Percentiles rank a stretch among this genome's conserved stretches.
These are phyloP conservation scores for Citrus reticulata DNA, from an alignment of 345 rosid species.

Conservation along the genomic window DNA sequence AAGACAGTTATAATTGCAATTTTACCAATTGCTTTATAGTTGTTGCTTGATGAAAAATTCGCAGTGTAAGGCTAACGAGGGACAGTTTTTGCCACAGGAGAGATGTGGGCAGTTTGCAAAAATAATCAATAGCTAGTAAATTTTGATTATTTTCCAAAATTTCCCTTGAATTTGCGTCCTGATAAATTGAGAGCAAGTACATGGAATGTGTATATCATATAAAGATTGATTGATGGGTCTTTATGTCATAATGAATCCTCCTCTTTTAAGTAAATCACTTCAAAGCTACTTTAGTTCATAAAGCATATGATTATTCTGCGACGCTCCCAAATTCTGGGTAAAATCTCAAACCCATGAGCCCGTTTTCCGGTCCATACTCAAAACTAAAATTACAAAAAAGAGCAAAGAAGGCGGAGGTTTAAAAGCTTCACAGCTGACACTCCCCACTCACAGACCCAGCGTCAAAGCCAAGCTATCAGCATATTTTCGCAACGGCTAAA, in stretches of 20 bases:
- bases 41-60: background rate
- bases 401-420: background rate
- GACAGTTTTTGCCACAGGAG: background rate
- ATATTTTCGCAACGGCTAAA: background rate
- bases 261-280: no score
- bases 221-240: no score
- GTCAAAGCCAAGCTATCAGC: slow-evolving; percentile 18
- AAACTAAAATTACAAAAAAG: background rate
- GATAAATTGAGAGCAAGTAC: background rate
- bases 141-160: no score
- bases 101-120: background rate
- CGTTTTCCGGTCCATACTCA: background rate
- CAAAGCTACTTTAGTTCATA: no score
- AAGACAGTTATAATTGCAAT: background rate
- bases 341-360: background rate
- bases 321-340: background rate
- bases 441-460: background rate
- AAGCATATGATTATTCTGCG: no score
- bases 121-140: no score
- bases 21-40: background rate
- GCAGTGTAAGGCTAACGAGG: background rate
- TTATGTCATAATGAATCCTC: no score
- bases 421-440: background rate
- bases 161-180: no score
- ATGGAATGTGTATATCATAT: no score